Percentiles rank a stretch among this genome's conserved stretches.
Evolutionary conservation across 225 moss, liverwort and hornwort species (phyloP).

Genomic region (Antitrichia curtipendula): DNA sequence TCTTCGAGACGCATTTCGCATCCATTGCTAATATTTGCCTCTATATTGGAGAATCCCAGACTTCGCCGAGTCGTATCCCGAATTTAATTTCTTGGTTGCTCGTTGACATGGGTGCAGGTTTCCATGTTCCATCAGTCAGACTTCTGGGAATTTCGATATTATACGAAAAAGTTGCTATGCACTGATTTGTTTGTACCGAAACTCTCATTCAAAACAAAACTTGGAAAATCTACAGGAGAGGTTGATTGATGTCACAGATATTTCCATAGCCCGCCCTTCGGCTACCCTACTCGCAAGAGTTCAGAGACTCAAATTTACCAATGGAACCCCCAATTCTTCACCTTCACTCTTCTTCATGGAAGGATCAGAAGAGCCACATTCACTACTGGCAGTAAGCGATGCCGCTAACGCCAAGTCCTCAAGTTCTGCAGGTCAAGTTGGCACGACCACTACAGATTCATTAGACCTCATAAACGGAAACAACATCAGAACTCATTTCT

Average conservation of each 20-base stretch:
- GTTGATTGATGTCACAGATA: neutral
- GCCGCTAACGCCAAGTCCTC: neutral
- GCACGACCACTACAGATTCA: neutral
- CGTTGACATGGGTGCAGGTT: neutral
- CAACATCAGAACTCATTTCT: neutral
- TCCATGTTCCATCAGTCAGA: neutral
- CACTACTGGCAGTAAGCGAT: neutral
- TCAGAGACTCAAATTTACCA: slow-evolving; percentile 14
- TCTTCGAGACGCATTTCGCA: neutral
- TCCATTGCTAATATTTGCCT: neutral
- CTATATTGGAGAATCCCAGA: neutral
- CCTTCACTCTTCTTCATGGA: neutral
- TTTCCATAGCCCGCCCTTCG: neutral
- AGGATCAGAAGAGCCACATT: neutral
- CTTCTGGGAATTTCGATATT: neutral
- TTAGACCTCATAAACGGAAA: neutral
- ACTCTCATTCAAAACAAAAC: neutral
- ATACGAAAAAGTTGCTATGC: neutral
- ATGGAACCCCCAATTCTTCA: slow-evolving; percentile 20
- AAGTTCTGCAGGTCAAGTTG: slow-evolving; percentile 5
- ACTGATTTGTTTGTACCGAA: neutral
- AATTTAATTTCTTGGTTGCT: neutral
- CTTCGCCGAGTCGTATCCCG: neutral
- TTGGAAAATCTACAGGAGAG: neutral
- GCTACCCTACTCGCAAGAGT: neutral